phyloP scores from a whole-genome alignment of 2,329 filamentous ascomycete genomes.

The Phyllosticta capitalensis region DNA sequence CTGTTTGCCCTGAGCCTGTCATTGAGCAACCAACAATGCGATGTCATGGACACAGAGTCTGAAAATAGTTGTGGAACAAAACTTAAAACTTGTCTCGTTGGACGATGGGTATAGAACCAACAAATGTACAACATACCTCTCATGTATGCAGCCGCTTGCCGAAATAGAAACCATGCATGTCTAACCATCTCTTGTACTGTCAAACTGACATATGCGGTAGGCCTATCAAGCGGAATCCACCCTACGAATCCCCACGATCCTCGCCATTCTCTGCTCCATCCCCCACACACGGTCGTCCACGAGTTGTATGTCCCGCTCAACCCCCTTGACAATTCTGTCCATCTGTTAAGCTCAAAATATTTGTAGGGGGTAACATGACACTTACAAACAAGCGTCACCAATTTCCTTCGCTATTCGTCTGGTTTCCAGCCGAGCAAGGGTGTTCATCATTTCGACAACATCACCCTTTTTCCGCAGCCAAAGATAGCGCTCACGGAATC shows the following conservation, averaged over 20 bases:
- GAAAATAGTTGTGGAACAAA: no score
- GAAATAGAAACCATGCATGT: not conserved
- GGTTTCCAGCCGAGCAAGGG: slow-evolving; percentile 28
- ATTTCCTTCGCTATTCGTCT: slow-evolving; percentile 27
- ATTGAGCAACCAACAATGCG: no score
- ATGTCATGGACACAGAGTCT: no score
- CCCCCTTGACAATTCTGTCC: slow-evolving; percentile 5
- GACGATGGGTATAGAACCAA: not conserved
- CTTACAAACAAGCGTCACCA: slow-evolving; percentile 12
- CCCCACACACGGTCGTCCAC: slow-evolving; percentile 10
- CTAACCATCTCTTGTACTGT: not conserved
- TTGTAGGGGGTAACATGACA: not conserved
- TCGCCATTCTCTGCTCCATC: slow-evolving; percentile 8
- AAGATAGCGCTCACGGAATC: slow-evolving; percentile 24
- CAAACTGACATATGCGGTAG: not conserved
- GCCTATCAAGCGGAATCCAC: not conserved
- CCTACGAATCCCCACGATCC: slow-evolving; percentile 8
- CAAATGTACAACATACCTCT: not conserved
- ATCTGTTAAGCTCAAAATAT: not conserved
- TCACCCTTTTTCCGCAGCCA: slow-evolving; percentile 30
- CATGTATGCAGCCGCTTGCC: not conserved
- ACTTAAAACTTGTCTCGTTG: no score
- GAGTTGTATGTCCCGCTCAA: slow-evolving; percentile 8
- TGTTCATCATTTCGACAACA: slow-evolving; percentile 26
- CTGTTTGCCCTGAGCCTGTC: no score